Base-by-base conservation (phyloP, 176 grass and related monocot species). In the Dendrocalamus sinicus region DNA sequence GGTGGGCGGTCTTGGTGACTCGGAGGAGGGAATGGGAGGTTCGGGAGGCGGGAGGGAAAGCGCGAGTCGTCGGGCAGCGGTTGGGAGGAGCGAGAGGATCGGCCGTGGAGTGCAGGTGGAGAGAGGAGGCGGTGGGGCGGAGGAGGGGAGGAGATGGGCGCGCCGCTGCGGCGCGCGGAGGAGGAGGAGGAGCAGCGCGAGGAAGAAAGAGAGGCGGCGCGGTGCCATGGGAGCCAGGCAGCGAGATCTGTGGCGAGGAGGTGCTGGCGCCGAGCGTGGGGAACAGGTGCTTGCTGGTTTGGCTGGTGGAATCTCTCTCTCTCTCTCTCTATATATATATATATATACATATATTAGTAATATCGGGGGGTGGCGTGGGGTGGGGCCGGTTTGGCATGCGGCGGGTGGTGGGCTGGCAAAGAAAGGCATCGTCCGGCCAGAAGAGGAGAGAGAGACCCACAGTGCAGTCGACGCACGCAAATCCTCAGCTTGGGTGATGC, bases 231-330 rank as follows among this genome's bases (percentile, higher is more conserved):
- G 0, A 24, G 37, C 0, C n/a, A n/a, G 4, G 71, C 14, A 16
- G 86, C 59, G 77, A 15, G 50, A 83, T 72, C 73, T 83, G 84
- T 41, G 72, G 51, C 50, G 71, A 46, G 45, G 71, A 46, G 45
- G 65, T 5, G 40, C n/a, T n/a, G n/a, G n/a, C n/a, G n/a, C n/a
- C 30, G 65, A 2, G 40, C 1, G 55, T 20, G 2, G 53, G 53
- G 53, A 35, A 35, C 32, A 3, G 12, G 12, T 0, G 46, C 30
- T 32, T 32, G 46, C 3, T 9, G 45, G 14, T 5, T 72, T 8
- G 84, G 54, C 52, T 61, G 84, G 57, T 60, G 51, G 12, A 19
- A 17, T 7, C 17, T 17, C 19, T 30, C 28, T 30, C 28, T 30
- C 32, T 32, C 32, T 32, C 32, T 37, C 35, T 37, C 4, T 37